Evolutionary conservation across 2,329 filamentous ascomycete species (phyloP), one percentile per base, ranked within the genome.

Genomic region (Microdochium trichocladiopsis): DNA sequence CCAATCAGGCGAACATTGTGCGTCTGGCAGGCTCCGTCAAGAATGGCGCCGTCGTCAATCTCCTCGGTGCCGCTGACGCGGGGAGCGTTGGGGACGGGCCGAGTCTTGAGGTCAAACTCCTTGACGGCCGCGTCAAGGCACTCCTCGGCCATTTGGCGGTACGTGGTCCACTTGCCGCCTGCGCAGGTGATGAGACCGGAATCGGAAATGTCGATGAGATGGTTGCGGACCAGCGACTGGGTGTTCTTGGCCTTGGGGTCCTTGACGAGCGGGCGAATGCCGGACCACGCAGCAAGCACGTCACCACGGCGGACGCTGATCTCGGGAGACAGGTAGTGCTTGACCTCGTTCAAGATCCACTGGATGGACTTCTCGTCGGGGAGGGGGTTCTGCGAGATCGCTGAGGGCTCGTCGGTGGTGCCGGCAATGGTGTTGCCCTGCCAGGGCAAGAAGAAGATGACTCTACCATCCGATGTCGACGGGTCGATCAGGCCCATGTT

Each of bases 371-470:
- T 80, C 69, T 95, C 89, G 25, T 86, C 85, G 9, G 90, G 87
- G 28, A 91, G 66, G 1, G 90, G 90, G 61, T 93, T 87, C 41
- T 78, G 75, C 4, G 80, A 81, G 58, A 95, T 89, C 25, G 78
- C 73, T 36, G 86, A 87, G 2, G 89, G 84, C 37, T 87, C 85
- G 65, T 95, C 90, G 8, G 90, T 95, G 4, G 90, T 95, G 55
- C 90, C 90, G 47, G 90, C 90, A 63, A 95, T 94, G 14, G 90
- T 95, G 72, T 94, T 94, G 49, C 90, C 90, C 72, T 95, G 90
- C 90, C 90, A 95, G 22, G 90, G 90, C 41, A 95, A 77, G 78
- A 95, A 95, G 81, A 95, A 95, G 64, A 95, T 93, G 49, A 95
- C 90, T 66, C 90, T 83, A 21, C 90, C 90, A 64, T 95, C 90